Evolutionary conservation across 208 protist genomes (phyloP).

Genomic region (Acanthamoeba castellanii): DNA sequence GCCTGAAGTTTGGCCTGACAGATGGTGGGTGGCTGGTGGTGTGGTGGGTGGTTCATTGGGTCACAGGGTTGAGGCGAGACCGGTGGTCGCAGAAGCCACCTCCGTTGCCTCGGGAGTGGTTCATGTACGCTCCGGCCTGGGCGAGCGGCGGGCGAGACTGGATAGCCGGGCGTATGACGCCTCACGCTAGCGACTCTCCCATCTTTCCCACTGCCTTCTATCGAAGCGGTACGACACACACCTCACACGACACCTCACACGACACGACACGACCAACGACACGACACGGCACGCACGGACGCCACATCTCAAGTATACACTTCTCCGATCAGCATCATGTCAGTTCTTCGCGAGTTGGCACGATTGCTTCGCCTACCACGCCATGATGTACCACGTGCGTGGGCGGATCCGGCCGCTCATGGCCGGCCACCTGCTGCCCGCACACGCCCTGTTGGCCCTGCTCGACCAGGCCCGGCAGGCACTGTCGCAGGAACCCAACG

Average conservation of each 20-base stretch:
- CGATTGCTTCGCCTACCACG: constrained; percentile 7
- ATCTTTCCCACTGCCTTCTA: not conserved
- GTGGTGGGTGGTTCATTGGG: not conserved
- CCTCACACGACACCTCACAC: not conserved
- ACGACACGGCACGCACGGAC: too few species aligned
- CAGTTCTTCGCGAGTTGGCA: not conserved
- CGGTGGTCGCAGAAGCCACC: not conserved
- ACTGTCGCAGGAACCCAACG: not conserved
- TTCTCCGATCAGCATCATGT: too few species aligned
- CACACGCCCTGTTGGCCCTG: not conserved
- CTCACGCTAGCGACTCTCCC: not conserved
- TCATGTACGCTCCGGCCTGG: not conserved
- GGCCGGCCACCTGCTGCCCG: not conserved
- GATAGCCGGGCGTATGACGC: not conserved
- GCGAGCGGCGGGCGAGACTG: not conserved
- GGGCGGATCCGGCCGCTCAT: not conserved
- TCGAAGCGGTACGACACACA: not conserved
- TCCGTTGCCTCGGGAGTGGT: not conserved
- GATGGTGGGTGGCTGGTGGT: too few species aligned
- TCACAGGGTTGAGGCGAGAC: not conserved
- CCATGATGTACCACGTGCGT: not conserved
- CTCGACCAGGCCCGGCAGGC: not conserved
- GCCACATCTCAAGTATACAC: too few species aligned
- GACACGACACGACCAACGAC: too few species aligned
- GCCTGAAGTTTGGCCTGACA: too few species aligned